These are phyloP conservation scores for Hymenotorrendiella dingleyae DNA, from an alignment of 2,329 filamentous ascomycete genomes.

Conservation along the genomic window DNA sequence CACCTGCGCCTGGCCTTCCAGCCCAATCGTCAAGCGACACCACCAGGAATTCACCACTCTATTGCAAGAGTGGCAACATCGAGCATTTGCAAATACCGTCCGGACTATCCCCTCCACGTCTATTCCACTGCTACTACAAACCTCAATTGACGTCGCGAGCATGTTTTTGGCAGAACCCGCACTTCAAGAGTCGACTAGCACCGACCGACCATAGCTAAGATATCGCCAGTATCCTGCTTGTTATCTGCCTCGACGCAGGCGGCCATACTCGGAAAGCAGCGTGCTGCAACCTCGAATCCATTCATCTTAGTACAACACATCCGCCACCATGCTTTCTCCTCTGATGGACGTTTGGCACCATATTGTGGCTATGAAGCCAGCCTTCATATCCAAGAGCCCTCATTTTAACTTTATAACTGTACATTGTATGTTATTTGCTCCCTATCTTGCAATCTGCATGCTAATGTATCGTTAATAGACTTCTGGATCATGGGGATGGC, in stretches of 20 bases:
- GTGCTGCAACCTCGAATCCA: background rate
- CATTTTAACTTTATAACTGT: constrained; percentile 76
- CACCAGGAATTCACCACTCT: background rate
- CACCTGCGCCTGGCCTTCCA: background rate
- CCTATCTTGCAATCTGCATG: background rate
- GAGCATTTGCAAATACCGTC: background rate
- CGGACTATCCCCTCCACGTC: background rate
- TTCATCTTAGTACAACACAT: background rate
- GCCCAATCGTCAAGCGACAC: background rate
- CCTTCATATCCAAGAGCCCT: constrained; percentile 54
- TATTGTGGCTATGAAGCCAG: constrained; percentile 46
- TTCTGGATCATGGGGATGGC: constrained; percentile 72
- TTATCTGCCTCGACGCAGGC: background rate
- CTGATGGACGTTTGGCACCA: constrained; percentile 33
- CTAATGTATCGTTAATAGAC: constrained; percentile 42
- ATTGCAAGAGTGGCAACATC: background rate
- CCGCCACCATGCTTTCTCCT: constrained; percentile 22
- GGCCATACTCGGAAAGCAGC: background rate
- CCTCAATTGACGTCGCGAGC: constrained; percentile 1
- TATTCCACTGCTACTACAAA: background rate
- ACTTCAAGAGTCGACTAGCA: constrained; percentile 5
- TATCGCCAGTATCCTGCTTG: background rate
- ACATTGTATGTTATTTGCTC: constrained; percentile 56
- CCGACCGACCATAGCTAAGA: constrained; percentile 3
- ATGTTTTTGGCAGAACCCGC: constrained; percentile 8